These are phyloP conservation scores for Gossypium longicalyx DNA, from an alignment of 345 rosid genomes.

Conservation along the genomic window DNA sequence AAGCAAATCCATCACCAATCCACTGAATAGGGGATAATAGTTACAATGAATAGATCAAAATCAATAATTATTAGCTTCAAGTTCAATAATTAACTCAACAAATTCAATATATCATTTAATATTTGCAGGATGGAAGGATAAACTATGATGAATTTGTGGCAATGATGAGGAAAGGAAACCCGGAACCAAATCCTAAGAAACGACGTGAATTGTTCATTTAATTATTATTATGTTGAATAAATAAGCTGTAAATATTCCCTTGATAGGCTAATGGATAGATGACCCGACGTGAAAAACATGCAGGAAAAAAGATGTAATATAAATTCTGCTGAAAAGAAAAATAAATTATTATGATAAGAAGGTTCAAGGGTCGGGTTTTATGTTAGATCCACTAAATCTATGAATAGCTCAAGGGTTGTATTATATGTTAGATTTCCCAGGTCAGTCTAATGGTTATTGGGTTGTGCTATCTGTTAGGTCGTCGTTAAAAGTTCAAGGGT, in stretches of 20 bases:
- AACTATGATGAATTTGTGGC: slow-evolving; percentile 95
- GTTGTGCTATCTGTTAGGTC: too few species aligned
- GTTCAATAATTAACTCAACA: too few species aligned
- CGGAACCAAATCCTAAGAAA: slow-evolving; percentile 75
- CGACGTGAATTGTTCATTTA: slow-evolving; percentile 63
- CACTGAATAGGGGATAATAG: neutral
- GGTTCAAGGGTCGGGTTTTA: neutral
- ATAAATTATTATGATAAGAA: neutral
- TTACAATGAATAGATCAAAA: too few species aligned
- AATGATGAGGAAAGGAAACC: slow-evolving; percentile 97
- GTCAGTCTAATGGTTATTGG: too few species aligned
- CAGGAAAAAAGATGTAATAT: neutral
- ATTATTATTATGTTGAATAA: slow-evolving; percentile 7
- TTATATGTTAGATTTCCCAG: neutral
- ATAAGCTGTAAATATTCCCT: slow-evolving; percentile 4
- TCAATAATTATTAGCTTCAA: too few species aligned
- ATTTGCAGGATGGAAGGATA: slow-evolving; percentile 77
- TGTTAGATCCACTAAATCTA: neutral
- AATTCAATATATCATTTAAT: neutral
- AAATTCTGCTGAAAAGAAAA: neutral
- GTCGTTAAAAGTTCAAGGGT: too few species aligned
- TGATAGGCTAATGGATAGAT: neutral
- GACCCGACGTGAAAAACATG: neutral
- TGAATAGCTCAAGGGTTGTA: too few species aligned
- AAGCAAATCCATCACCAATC: neutral